A percentile compares a stretch with the other conserved stretches of the same genome.
Evolutionary conservation across 192 early-diverging fungal species (phyloP).

Genomic region (Phlyctochytrium planicorne): DNA sequence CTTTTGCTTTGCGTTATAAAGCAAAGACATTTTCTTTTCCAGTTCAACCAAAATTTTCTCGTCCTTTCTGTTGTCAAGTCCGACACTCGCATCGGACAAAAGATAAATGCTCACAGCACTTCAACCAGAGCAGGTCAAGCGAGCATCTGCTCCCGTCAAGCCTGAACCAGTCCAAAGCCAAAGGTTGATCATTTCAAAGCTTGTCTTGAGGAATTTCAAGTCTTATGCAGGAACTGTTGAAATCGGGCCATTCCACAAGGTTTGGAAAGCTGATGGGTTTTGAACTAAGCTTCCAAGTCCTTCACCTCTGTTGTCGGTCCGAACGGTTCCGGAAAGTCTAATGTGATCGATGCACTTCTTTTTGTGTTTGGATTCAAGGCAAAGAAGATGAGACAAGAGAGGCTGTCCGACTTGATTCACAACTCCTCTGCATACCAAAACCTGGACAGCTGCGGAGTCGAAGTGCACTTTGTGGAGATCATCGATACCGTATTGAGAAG

Average conservation of each 20-base stretch:
- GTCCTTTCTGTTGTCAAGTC: too few relatives aligned
- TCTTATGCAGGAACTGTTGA: slow-evolving; percentile 88
- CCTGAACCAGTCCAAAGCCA: not conserved
- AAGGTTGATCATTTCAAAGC: slow-evolving; percentile 70
- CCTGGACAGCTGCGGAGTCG: slow-evolving; percentile 76
- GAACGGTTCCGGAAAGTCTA: slow-evolving; percentile 98
- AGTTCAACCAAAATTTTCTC: too few relatives aligned
- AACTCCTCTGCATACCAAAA: slow-evolving; percentile 76
- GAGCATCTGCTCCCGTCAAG: not conserved
- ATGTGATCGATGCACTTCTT: slow-evolving; percentile 95
- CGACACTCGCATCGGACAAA: too few relatives aligned
- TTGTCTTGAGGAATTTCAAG: slow-evolving; percentile 96
- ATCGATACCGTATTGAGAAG: slow-evolving; percentile 63
- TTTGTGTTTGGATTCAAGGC: slow-evolving; percentile 99
- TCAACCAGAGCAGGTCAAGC: not conserved
- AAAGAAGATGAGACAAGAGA: slow-evolving; percentile 96
- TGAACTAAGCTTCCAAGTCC: slow-evolving; percentile 43
- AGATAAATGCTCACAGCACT: not conserved
- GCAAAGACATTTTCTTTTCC: slow-evolving; percentile 32
- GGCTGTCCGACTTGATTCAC: slow-evolving; percentile 93
- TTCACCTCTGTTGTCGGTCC: slow-evolving; percentile 89
- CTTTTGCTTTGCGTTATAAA: slow-evolving; percentile 31
- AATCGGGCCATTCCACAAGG: slow-evolving; percentile 98
- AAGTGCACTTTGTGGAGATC: slow-evolving; percentile 93
- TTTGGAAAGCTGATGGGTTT: slow-evolving; percentile 21